Percentiles rank a stretch among this genome's conserved stretches.
These are phyloP conservation scores for Lasiodiplodia hormozganensis DNA, from an alignment of 2,329 filamentous ascomycete species.

Conservation along the genomic window DNA sequence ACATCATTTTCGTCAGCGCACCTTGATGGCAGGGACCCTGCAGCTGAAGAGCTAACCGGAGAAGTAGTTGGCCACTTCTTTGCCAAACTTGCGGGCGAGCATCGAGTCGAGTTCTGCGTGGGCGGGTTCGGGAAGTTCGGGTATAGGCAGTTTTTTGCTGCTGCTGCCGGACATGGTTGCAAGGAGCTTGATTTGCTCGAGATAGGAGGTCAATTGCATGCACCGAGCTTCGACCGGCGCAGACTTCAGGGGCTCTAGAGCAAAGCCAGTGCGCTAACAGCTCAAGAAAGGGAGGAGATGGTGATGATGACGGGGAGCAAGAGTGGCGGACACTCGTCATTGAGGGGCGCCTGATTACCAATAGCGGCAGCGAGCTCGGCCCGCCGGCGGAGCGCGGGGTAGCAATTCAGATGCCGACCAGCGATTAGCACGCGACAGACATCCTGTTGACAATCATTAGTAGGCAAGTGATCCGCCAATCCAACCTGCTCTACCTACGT, in stretches of 20 bases:
- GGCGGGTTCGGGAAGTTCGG: conserved; percentile 63
- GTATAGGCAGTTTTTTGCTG: conserved; percentile 40
- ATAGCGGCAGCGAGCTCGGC: conserved; percentile 24
- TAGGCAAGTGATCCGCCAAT: too few species aligned
- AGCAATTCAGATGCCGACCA: neutral
- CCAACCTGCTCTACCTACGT: too few species aligned
- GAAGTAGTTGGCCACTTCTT: conserved; percentile 84
- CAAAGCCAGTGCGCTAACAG: neutral
- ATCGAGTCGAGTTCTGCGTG: conserved; percentile 69
- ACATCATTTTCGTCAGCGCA: conserved; percentile 20
- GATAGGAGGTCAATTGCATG: conserved; percentile 30
- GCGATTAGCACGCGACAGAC: neutral
- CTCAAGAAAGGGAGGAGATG: neutral
- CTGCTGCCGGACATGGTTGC: conserved; percentile 25
- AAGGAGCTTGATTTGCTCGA: conserved; percentile 22
- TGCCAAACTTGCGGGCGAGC: conserved; percentile 78
- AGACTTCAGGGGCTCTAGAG: conserved; percentile 4
- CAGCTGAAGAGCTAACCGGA: conserved; percentile 51
- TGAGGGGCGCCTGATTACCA: conserved; percentile 24
- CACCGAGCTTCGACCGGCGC: conserved; percentile 25
- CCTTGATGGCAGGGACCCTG: neutral
- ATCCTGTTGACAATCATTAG: neutral
- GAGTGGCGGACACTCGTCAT: conserved; percentile 12
- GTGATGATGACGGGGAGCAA: neutral
- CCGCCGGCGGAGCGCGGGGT: conserved; percentile 20